Base-by-base conservation (phyloP, 2,329 filamentous ascomycete genomes). In the Cordyceps cicadae region DNA sequence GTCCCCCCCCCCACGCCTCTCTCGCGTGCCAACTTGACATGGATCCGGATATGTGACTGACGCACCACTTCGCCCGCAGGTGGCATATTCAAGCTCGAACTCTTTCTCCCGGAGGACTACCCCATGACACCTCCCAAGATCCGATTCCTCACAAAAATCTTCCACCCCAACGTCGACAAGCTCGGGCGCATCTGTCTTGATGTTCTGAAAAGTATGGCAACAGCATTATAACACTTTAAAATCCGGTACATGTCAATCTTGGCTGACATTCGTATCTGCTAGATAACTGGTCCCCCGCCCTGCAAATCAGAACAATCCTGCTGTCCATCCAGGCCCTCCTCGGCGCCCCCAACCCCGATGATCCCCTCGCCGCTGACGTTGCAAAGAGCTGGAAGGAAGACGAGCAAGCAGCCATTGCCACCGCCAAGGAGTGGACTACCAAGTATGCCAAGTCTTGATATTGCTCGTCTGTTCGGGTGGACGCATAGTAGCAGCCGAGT, bases 91-190 rank as follows among this genome's bases (percentile, higher is more conserved):
- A 93, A 95, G 76, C 88, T 97, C 64, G 94, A 99, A 76, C 86
- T 99, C 21, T 99, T 99, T 75, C 83, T 99, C 26, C 95, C 95
- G 50, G 94, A 99, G 71, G 94, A 99, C 78, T 99, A 99, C 74
- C 94, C 94, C 48, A 99, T 99, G 94, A 96, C 92, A 39, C 93
- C 94, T 59, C 94, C 94, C 51, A 97, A 97, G 81, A 97, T 99
- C 71, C 90, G 94, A 60, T 99, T 99, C 77, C 81, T 99, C 56
- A 99, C 95, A 68, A 97, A 96, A 78, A 97, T 99, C 75, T 99
- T 97, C 77, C 95, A 99, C 74, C 94, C 94, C 57, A 99, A 99
- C 74, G 97, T 99, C 68, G 94, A 99, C 74, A 95, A 95, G 76
- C 85, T 99, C 2, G 94, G 94, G 63, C 89, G 94, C 63, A 99